These are phyloP conservation scores for Chalaropsis ovoidea DNA, from an alignment of 2,329 filamentous ascomycete genomes.

Conservation along the genomic window DNA sequence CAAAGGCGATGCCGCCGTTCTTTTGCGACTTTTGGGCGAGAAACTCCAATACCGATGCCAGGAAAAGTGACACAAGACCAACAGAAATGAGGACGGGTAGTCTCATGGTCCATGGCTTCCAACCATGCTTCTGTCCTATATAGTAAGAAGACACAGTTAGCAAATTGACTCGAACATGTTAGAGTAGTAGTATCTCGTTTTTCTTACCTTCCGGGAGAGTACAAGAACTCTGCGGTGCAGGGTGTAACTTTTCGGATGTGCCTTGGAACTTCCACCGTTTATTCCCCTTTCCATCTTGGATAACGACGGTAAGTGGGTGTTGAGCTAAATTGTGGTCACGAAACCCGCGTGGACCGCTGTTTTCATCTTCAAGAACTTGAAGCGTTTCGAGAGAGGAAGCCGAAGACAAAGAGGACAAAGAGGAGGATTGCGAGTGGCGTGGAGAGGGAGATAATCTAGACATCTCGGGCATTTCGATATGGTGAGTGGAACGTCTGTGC, in stretches of 20 bases:
- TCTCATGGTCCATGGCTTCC: slow-evolving; percentile 24
- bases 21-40: slow-evolving; percentile 35
- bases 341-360: not conserved
- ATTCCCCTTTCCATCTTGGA: not conserved
- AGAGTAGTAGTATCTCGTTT: slow-evolving; percentile 20
- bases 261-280: slow-evolving; percentile 7
- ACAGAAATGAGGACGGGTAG: slow-evolving; percentile 34
- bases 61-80: slow-evolving; percentile 32
- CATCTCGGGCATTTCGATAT: not conserved
- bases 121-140: slow-evolving; percentile 21
- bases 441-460: not conserved
- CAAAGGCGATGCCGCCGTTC: slow-evolving; percentile 36
- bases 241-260: not conserved
- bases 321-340: not conserved
- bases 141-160: slow-evolving; percentile 21
- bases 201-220: slow-evolving; percentile 26
- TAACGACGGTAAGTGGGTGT: slow-evolving; percentile 3
- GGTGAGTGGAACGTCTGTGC: not conserved
- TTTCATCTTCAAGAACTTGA: not conserved
- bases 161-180: not conserved
- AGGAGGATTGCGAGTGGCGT: not conserved
- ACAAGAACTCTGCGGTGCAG: not conserved
- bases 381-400: not conserved
- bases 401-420: too few relatives aligned
- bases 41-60: slow-evolving; percentile 39